Conservation (phyloP, 352 stramenopile species). For the Phytopythium ostracodes region DNA sequence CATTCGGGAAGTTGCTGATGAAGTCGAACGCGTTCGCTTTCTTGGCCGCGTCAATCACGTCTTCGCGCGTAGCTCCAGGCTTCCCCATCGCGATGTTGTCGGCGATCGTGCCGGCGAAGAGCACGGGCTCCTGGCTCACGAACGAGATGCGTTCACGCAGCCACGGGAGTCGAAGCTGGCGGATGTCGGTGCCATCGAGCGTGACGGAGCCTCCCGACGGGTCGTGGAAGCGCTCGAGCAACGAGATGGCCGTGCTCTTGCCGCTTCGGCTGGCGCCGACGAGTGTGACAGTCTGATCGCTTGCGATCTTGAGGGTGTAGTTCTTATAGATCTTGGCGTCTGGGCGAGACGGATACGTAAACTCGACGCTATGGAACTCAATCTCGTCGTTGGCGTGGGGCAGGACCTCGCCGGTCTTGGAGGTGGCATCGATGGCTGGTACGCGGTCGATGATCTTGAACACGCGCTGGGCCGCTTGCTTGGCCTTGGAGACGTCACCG, state of each 20-base stretch:
- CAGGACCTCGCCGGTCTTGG: constrained; percentile 29
- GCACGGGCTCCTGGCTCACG: too few relatives aligned
- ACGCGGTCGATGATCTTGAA: constrained; percentile 52
- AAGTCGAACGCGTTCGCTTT: too few relatives aligned
- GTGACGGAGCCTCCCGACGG: constrained; percentile 27
- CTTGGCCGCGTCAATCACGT: too few relatives aligned
- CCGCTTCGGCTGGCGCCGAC: constrained; percentile 77
- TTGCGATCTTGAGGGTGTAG: too few relatives aligned
- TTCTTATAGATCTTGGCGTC: too few relatives aligned
- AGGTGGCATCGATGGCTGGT: constrained; percentile 25
- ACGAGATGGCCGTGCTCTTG: constrained; percentile 71
- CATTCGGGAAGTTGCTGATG: too few relatives aligned
- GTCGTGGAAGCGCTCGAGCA: constrained; percentile 84
- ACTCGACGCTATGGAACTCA: constrained; percentile 42
- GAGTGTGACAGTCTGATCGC: constrained; percentile 79
- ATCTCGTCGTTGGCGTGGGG: constrained; percentile 22
- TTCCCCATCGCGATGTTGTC: too few relatives aligned
- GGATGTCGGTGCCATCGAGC: background rate
- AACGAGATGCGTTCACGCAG: too few relatives aligned
- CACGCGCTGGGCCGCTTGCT: constrained; percentile 21
- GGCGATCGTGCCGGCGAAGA: too few relatives aligned
- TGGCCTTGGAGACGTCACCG: constrained; percentile 22
- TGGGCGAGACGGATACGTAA: constrained; percentile 52
- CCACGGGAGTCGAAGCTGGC: too few relatives aligned
- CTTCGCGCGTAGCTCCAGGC: too few relatives aligned